These are phyloP conservation scores for Cercophora newfieldiana DNA, from an alignment of 495 filamentous ascomycete species.

Conservation along the genomic window DNA sequence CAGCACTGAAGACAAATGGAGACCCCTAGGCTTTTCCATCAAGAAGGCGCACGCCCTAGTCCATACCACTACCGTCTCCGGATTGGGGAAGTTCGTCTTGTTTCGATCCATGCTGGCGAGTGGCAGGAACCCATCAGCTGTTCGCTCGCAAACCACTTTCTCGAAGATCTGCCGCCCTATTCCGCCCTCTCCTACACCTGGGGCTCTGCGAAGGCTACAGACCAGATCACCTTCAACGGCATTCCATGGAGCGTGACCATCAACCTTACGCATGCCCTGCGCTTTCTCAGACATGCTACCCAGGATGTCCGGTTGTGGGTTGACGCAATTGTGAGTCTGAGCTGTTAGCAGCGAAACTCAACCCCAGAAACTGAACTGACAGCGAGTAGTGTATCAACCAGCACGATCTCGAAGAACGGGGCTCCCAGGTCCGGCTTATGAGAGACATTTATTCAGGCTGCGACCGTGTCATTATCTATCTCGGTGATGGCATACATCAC, in stretches of 20 bases:
- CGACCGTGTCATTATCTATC: slow-evolving; percentile 2
- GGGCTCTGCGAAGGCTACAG: slow-evolving; percentile 1
- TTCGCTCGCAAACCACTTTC: not conserved
- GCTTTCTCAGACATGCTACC: not conserved
- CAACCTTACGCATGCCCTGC: slow-evolving; percentile 11
- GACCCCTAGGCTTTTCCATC: too few relatives aligned
- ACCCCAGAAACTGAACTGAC: not conserved
- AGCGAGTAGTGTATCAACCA: slow-evolving; percentile 11
- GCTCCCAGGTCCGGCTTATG: slow-evolving; percentile 6
- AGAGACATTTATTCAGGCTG: not conserved
- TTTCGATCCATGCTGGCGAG: not conserved
- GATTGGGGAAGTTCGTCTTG: too few relatives aligned
- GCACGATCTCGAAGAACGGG: slow-evolving; percentile 7
- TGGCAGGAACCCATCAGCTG: not conserved
- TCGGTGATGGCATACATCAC: slow-evolving; percentile 11
- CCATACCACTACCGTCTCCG: too few relatives aligned
- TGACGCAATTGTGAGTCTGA: slow-evolving; percentile 8
- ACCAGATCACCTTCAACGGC: not conserved
- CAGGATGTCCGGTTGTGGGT: slow-evolving; percentile 9
- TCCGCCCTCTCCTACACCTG: slow-evolving; percentile 14
- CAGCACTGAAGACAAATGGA: too few relatives aligned
- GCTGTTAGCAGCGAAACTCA: not conserved
- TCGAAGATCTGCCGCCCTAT: not conserved
- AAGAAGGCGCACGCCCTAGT: too few relatives aligned
- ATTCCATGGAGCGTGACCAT: slow-evolving; percentile 6